A percentile compares a stretch with the other conserved stretches of the same genome.
These are phyloP conservation scores for Endoconidiophora laricicola DNA, from an alignment of 2,329 filamentous ascomycete genomes.

Conservation along the genomic window DNA sequence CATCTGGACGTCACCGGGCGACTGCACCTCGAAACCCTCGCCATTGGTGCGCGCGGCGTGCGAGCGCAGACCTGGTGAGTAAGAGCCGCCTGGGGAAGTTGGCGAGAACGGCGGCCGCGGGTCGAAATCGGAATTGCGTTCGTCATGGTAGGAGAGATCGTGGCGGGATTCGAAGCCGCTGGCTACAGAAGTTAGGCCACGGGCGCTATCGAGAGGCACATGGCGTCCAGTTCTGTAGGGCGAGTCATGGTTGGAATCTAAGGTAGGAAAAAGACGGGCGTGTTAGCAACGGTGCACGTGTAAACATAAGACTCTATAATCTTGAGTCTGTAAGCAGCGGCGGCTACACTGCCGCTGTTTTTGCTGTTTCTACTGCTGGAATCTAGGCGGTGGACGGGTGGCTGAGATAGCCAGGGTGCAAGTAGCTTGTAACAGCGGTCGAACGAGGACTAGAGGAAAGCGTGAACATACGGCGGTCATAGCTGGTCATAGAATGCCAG, in stretches of 20 bases:
- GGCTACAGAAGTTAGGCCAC: slow-evolving; percentile 71
- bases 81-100: slow-evolving; percentile 49
- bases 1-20: slow-evolving; percentile 79
- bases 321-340: neutral
- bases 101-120: slow-evolving; percentile 24
- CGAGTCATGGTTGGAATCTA: slow-evolving; percentile 85
- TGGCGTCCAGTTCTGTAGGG: slow-evolving; percentile 83
- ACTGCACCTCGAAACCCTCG: slow-evolving; percentile 52
- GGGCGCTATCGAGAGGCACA: slow-evolving; percentile 70
- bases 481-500: slow-evolving; percentile 79
- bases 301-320: neutral
- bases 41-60: slow-evolving; percentile 48
- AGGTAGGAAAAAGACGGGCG: neutral
- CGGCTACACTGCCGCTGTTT: neutral
- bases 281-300: neutral
- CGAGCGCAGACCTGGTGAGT: slow-evolving; percentile 83
- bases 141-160: slow-evolving; percentile 57
- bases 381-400: neutral
- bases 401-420: neutral
- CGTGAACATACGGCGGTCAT: slow-evolving; percentile 45
- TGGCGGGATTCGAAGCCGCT: slow-evolving; percentile 78
- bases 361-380: no score
- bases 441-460: neutral
- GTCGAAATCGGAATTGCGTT: slow-evolving; percentile 26
- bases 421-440: neutral